Evolutionary conservation across 208 protist species (phyloP), one percentile per base, ranked within the genome.

Genomic region (Leishmania tarentolae): DNA sequence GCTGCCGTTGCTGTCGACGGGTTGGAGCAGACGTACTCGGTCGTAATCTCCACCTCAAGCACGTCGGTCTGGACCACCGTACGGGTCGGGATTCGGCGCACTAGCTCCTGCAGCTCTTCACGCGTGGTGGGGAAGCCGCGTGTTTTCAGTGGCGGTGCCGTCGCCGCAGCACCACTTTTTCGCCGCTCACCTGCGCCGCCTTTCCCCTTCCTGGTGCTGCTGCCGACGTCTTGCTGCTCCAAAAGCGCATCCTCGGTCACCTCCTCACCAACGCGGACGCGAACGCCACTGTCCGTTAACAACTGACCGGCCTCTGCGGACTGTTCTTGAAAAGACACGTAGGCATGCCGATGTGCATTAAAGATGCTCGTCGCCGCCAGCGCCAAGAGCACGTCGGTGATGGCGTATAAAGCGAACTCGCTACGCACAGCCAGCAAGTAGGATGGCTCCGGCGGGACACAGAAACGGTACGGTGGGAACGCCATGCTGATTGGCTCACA

Each of bases 391-490:
- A 92, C 92, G 65, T 97, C 93, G 5, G 66, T 85, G 82, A 95
- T 92, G 28, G 93, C 66, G 72, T 91, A 86, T 79, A 95, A 90
- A 2, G 76, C 86, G 24, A 90, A 89, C 65, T 88, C 88, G 69
- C 81, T 75, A n/a, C 89, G 87, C 63, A 90, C 87, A 52, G 87
- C 90, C 0, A 81, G 76, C n/a, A 90, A 66, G 79, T 97, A 95
- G 37, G 95, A 59, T 42, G 94, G 94, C 86, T 97, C 94, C 0
- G 94, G 94, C 2, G 94, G 94, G 0, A 97, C 78, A 57, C 93
- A 89, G 74, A 91, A 93, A 31, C 83, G 84, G 78, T 97, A 97
- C 0, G 91, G 88, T 9, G 92, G 92, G 53, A 96, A 88, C 6
- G 72, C 42, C 82, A 86, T 86, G 74, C 61, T 86, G 56, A 76